Evolutionary conservation across 495 filamentous ascomycete species (phyloP), one percentile per base, ranked within the genome.

Genomic region (Parachaetomium inaequale): DNA sequence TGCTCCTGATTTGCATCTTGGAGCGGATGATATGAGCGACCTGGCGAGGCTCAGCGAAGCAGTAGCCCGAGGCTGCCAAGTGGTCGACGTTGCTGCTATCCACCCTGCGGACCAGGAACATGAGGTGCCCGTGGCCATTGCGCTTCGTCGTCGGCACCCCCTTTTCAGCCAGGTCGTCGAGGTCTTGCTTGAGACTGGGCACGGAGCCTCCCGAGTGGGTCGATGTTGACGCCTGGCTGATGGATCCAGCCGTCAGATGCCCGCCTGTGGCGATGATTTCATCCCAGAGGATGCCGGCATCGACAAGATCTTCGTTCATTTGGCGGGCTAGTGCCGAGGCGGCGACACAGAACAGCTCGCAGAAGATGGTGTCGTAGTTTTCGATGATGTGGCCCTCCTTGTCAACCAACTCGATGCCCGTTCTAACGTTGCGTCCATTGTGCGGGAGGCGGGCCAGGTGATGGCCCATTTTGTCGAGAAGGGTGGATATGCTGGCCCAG

Each of bases 341-440:
- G 14, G 92, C 85, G 19, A 91, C 78, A 64, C 91, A 96, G 74
- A 96, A 96, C 7, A 90, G 79, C 59, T 94, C 90, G n/a, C 90
- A 88, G 75, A 96, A 93, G 14, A 91, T 77, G 21, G 86, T 78
- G 29, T 89, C 85, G 65, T 94, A 93, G 60, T 90, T 81, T 17
- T 81, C 80, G 51, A 85, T 78, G 21, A 82, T 77, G 61, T 79
- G 55, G 12, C 78, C 73, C 57, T 77, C 69, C 3, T 78, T 68
- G 56, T 74, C 70, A 36, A 75, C 71, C 19, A 78, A 68, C 21
- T 71, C 63, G 58, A 75, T 68, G 23, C 64, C 72, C 11, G 63
- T 63, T 21, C 71, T 57, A 0, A 62, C 43, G 12, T 67, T 66
- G 28, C 71, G 68, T 1, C 55, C 55, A 26, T 49, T 36, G 50